These are phyloP conservation scores for Tricladium varicosporioides DNA, from an alignment of 2,329 filamentous ascomycete genomes.

Conservation along the genomic window DNA sequence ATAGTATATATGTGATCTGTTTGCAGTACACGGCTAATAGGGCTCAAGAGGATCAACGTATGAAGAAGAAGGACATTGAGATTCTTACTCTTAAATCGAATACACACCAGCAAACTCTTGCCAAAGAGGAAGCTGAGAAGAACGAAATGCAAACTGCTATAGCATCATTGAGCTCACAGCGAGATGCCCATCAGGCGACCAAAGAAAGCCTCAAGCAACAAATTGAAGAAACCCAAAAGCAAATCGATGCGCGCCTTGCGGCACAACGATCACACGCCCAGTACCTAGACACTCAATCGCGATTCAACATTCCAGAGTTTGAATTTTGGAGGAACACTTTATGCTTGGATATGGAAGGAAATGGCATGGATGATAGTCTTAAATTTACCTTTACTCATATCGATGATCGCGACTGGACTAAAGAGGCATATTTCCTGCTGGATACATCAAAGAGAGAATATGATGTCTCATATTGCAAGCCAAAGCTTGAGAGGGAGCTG, in stretches of 20 bases:
- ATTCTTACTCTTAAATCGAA: slow-evolving; percentile 71
- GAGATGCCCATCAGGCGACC: slow-evolving; percentile 56
- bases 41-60: slow-evolving; percentile 80
- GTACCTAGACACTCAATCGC: slow-evolving; percentile 77
- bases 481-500: slow-evolving; percentile 76
- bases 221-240: slow-evolving; percentile 65
- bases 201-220: slow-evolving; percentile 58
- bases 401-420: slow-evolving; percentile 81
- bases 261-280: slow-evolving; percentile 70
- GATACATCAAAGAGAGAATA: slow-evolving; percentile 81
- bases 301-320: slow-evolving; percentile 89
- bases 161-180: slow-evolving; percentile 54
- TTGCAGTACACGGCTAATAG: slow-evolving; percentile 10
- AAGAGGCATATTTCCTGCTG: slow-evolving; percentile 92
- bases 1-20: slow-evolving; percentile 27
- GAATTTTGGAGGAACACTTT: slow-evolving; percentile 95
- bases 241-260: slow-evolving; percentile 68
- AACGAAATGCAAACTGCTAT: slow-evolving; percentile 70
- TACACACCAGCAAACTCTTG: slow-evolving; percentile 70
- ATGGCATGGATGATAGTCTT: slow-evolving; percentile 77
- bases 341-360: slow-evolving; percentile 85
- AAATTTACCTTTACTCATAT: slow-evolving; percentile 89
- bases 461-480: slow-evolving; percentile 75
- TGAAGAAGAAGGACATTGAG: slow-evolving; percentile 84
- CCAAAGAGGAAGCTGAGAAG: slow-evolving; percentile 74